phyloP scores from a whole-genome alignment of 202 grass and related monocot species.

The Eragrostis tef region DNA sequence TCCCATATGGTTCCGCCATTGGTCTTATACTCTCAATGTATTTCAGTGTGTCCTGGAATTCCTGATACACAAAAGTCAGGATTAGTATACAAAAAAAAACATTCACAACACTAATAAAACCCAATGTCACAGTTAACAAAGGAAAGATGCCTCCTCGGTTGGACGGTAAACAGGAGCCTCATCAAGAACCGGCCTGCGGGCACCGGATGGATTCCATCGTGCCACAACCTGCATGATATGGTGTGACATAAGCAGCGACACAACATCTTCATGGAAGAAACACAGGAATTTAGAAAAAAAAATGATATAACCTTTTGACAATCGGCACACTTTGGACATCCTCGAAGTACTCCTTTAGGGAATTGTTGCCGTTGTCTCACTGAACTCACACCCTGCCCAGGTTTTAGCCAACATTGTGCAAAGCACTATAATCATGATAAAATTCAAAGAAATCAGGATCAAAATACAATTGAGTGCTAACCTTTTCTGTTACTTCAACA shows the following conservation, averaged over 20 bases:
- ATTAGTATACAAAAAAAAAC: constrained; percentile 3
- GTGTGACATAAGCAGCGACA: constrained; percentile 41
- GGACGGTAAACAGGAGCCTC: constrained; percentile 90
- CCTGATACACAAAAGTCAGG: constrained; percentile 48
- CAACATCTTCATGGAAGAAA: constrained; percentile 17
- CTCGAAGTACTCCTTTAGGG: constrained; percentile 94
- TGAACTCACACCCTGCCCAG: constrained; percentile 58
- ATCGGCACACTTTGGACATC: constrained; percentile 68
- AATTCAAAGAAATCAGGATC: constrained; percentile 36
- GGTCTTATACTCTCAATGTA: constrained; percentile 81
- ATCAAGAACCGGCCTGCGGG: constrained; percentile 65
- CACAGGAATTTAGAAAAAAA: constrained; percentile 18
- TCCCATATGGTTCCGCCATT: constrained; percentile 77
- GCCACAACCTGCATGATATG: constrained; percentile 67
- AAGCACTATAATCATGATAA: constrained; percentile 24
- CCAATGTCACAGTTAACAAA: constrained; percentile 29
- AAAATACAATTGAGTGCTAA: constrained; percentile 24
- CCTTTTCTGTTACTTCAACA: constrained; percentile 61
- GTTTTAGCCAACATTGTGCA: constrained; percentile 30
- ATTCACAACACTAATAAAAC: constrained; percentile 24
- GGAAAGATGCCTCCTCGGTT: constrained; percentile 73
- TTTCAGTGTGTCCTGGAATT: constrained; percentile 89
- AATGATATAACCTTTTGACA: constrained; percentile 74
- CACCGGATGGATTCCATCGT: constrained; percentile 80
- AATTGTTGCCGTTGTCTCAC: constrained; percentile 44